These are phyloP conservation scores for Penicillium sp. DNA, from an alignment of 2,329 filamentous ascomycete species.

Conservation along the genomic window DNA sequence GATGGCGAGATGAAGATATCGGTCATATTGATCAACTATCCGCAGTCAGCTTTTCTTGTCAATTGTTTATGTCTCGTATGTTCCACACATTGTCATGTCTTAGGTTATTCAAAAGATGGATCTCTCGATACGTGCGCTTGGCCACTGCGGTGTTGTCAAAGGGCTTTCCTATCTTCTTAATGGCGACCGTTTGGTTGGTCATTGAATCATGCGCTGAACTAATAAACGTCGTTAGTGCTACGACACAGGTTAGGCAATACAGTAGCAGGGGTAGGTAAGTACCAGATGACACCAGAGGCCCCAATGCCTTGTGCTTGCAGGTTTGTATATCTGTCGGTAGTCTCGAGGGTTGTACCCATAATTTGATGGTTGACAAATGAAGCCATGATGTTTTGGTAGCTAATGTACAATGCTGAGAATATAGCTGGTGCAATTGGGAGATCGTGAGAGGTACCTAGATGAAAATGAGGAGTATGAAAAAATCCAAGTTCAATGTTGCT, in stretches of 20 bases:
- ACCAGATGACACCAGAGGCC: conserved; percentile 6
- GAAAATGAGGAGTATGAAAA: no score
- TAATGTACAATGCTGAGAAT: background rate
- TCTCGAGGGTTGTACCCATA: conserved; percentile 4
- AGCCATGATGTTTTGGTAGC: background rate
- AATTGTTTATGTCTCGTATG: background rate
- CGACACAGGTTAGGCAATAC: background rate
- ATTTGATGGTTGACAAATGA: conserved; percentile 1
- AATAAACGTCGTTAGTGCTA: background rate
- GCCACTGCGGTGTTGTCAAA: background rate
- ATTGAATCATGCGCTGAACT: conserved; percentile 5
- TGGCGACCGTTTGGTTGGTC: conserved; percentile 1
- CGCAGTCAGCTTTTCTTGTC: background rate
- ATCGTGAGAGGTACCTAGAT: no score
- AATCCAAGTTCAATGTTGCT: background rate
- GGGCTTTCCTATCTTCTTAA: conserved; percentile 5
- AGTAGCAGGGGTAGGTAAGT: background rate
- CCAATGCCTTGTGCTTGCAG: background rate
- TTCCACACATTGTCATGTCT: conserved; percentile 13
- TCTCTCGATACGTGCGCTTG: conserved; percentile 10
- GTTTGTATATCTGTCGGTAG: conserved; percentile 1
- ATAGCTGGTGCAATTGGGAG: background rate
- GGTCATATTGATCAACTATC: conserved; percentile 6
- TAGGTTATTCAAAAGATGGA: conserved; percentile 2
- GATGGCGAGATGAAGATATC: conserved; percentile 11